Percentiles rank a stretch among this genome's conserved stretches.
phyloP scores from a whole-genome alignment of 257 asterid species.

The Solanum piurae region DNA sequence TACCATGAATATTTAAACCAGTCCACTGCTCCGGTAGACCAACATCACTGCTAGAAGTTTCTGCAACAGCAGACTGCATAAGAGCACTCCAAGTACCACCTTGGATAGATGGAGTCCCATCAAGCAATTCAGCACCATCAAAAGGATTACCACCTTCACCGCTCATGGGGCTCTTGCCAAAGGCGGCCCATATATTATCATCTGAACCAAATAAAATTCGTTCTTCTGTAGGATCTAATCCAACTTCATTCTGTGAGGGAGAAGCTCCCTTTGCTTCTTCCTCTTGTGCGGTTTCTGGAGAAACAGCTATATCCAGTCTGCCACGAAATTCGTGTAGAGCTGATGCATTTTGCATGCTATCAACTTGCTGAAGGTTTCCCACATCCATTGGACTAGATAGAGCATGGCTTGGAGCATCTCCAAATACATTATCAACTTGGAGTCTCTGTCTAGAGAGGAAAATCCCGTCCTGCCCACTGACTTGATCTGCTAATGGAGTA shows the following conservation, averaged over 20 bases:
- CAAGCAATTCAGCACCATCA: slow-evolving; percentile 25
- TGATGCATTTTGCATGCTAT: slow-evolving; percentile 21
- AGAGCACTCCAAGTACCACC: slow-evolving; percentile 99
- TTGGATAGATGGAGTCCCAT: slow-evolving; percentile 46
- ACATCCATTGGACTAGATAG: slow-evolving; percentile 14
- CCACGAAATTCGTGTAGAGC: slow-evolving; percentile 19
- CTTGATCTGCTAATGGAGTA: slow-evolving; percentile 23
- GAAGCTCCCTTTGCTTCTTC: slow-evolving; percentile 16
- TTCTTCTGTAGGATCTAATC: slow-evolving; percentile 69
- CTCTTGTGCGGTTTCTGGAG: slow-evolving; percentile 21
- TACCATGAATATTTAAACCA: slow-evolving; percentile 33
- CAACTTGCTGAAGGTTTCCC: slow-evolving; percentile 29
- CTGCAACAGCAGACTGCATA: slow-evolving; percentile 97
- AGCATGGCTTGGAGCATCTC: slow-evolving; percentile 27
- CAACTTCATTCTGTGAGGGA: slow-evolving; percentile 33
- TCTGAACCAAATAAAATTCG: slow-evolving; percentile 70
- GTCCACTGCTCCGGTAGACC: slow-evolving; percentile 52
- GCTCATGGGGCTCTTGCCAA: slow-evolving; percentile 32
- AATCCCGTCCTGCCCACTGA: slow-evolving; percentile 22
- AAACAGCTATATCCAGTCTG: slow-evolving; percentile 28
- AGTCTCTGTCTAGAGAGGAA: slow-evolving; percentile 30
- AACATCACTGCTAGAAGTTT: slow-evolving; percentile 54
- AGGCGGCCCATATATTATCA: slow-evolving; percentile 63
- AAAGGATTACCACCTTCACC: slow-evolving; percentile 37
- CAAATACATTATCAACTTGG: slow-evolving; percentile 28